Evolutionary conservation across 140 eudicot genomes (phyloP), one percentile per base, ranked within the genome.

Genomic region (Ambrosia hybrid): DNA sequence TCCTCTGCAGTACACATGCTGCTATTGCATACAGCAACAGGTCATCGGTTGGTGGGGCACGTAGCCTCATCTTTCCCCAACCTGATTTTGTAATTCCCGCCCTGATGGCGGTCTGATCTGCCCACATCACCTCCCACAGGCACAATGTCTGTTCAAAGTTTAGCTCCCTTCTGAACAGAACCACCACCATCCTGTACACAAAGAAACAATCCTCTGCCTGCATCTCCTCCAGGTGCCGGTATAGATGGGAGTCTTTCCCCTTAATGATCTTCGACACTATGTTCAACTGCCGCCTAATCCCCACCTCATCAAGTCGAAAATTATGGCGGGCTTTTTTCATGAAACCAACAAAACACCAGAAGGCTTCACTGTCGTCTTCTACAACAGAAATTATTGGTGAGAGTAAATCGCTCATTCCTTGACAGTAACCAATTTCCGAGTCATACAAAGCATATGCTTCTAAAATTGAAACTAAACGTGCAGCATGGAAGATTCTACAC

Each of bases 81-180:
- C 82, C 76, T 0, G 95, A 73, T 61, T 83, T 88, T 16, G 83
- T 83, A 6, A 90, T 85, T 14, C 95, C 88, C 1, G 95, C 92
- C 77, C 97, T 53, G 57, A 90, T 78, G 9, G 95, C 97, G 0
- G 95, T 87, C 72, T 90, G 97, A 74, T 90, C 97, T 9, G 97
- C 92, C 97, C 97, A 90, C 92, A 90, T 90, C 52, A 87, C 97
- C 78, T 90, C 97, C 97, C 97, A 90, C 2, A 90, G 79, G 60
- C 97, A 90, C 49, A 90, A 75, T 0, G 95, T 87, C 84, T 90
- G 97, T 83, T 90, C 97, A 38, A 90, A 87, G 41, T 52, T 83
- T 9, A 90, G 73, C 81, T 90, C 97, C 52, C 95, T 58, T 33
- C 97, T 70, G 68, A 90, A 90, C 36, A 90, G 67, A 59, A 90